Evolutionary conservation across 257 asterid genomes (phyloP), one percentile per base, ranked within the genome.

Genomic region (Salvia splendens): DNA sequence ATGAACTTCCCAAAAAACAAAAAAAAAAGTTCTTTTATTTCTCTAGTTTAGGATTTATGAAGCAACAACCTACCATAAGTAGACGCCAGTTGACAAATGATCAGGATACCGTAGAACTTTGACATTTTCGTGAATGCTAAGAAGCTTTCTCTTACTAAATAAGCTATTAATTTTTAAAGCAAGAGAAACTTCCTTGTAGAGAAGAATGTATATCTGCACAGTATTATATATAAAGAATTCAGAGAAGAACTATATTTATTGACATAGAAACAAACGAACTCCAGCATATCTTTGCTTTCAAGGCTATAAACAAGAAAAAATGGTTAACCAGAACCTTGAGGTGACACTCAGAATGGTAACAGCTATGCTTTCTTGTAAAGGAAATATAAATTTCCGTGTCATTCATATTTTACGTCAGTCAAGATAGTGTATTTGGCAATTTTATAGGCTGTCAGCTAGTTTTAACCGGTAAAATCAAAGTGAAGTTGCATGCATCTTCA

Each of bases 151-250:
- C 83, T 87, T 86, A 78, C 97, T 92, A 77, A 83, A 86, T 64
- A 80, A 83, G 82, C 98, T 89, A 81, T 89, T 92, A 70, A 92
- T 92, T 83, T 92, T 92, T 54, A 92, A 79, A 70, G 98, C 98
- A 65, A 92, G 77, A 50, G 97, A 71, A 77, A 92, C 98, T 75
- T 92, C 98, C 91, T 89, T 89, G 89, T 89, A 92, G 48, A 92
- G 95, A 75, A 92, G 97, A 82, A 89, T 85, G 85, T 81, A 79
- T 77, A 92, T 89, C 98, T 92, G 95, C 87, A 87, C 32, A 42
- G 57, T 38, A 63, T 38, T 49, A 48, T 51, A 61, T 30, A 64
- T 51, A 64, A 70, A 54, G 69, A 61, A 63, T 10, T 59, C 49
- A 36, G 54, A 41, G 36, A 61, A 73, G 64, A 73, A 65, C 49